Evolutionary conservation across 2,329 filamentous ascomycete species (phyloP).

Genomic region (Raffaelea deltoideospora): DNA sequence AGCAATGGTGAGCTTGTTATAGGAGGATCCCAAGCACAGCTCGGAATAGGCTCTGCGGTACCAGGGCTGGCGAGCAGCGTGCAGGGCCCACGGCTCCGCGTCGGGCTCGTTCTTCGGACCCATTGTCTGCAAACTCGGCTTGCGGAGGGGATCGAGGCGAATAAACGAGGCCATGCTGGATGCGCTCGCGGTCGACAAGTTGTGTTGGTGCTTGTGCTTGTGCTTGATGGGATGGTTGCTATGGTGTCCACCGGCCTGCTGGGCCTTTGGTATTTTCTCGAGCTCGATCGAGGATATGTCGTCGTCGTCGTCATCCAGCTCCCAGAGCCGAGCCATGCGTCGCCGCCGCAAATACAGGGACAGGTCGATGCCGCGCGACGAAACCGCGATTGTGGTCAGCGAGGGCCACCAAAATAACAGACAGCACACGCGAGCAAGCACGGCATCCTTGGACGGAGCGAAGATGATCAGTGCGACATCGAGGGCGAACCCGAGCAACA

Average conservation of each 20-base stretch:
- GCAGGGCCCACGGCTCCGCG: constrained; percentile 16
- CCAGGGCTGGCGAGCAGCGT: constrained; percentile 14
- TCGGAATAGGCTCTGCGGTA: constrained; percentile 15
- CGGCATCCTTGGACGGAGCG: constrained; percentile 9
- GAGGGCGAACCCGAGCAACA: constrained; percentile 14
- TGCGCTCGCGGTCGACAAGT: constrained; percentile 1
- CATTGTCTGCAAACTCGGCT: constrained; percentile 17
- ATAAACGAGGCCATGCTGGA: constrained; percentile 1
- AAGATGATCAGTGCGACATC: constrained; percentile 17
- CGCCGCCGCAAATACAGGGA: constrained; percentile 16
- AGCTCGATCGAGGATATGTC: constrained; percentile 2
- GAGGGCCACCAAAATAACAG: constrained; percentile 21
- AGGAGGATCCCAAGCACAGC: constrained; percentile 9
- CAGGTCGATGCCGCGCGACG: constrained; percentile 21
- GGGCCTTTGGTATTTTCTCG: no score
- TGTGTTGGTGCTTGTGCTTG: constrained; percentile 3
- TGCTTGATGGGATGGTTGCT: constrained; percentile 1
- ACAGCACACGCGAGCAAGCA: constrained; percentile 13
- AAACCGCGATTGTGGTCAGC: constrained; percentile 17
- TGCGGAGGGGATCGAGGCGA: constrained; percentile 13
- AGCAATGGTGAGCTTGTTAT: constrained; percentile 8
- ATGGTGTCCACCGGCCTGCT: constrained; percentile 2
- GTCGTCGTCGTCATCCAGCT: constrained; percentile 13
- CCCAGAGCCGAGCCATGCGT: constrained; percentile 24
- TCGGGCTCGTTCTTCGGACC: constrained; percentile 18